These are phyloP conservation scores for Marasmius tenuissimus DNA, from an alignment of 1,284 basidiomycete species.

Conservation along the genomic window DNA sequence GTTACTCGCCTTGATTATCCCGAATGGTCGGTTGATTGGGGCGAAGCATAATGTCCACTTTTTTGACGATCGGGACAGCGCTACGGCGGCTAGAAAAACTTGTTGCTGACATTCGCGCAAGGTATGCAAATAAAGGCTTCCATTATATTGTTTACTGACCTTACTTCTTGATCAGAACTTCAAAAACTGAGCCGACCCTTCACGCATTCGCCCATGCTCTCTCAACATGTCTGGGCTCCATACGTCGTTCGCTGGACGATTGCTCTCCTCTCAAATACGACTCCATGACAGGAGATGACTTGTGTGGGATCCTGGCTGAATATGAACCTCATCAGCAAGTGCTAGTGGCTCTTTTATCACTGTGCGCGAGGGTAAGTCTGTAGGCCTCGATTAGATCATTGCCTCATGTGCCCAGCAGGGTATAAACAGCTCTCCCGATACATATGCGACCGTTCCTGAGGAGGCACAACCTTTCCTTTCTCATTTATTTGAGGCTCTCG, in stretches of 20 bases:
- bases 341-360: conserved; percentile 45
- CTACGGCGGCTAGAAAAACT: conserved; percentile 65
- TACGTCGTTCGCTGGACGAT: conserved; percentile 44
- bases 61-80: conserved; percentile 61
- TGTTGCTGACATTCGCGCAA: conserved; percentile 38
- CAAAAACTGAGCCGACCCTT: conserved; percentile 47
- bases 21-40: not conserved
- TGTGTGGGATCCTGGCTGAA: conserved; percentile 51
- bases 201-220: conserved; percentile 68
- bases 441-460: conserved; percentile 42
- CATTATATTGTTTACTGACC: conserved; percentile 14
- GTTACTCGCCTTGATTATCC: conserved; percentile 7
- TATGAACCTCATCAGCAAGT: conserved; percentile 53
- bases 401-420: conserved; percentile 31
- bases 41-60: conserved; percentile 55
- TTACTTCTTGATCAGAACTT: conserved; percentile 28
- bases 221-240: conserved; percentile 49
- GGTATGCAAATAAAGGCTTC: conserved; percentile 33
- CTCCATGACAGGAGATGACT: conserved; percentile 19
- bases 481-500: conserved; percentile 51
- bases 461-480: conserved; percentile 53
- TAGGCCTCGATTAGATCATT: not conserved
- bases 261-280: conserved; percentile 31
- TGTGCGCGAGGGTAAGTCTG: conserved; percentile 57
- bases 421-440: conserved; percentile 33